Base-by-base conservation (phyloP, 306 rosid species). In the Luffa acutangula region DNA sequence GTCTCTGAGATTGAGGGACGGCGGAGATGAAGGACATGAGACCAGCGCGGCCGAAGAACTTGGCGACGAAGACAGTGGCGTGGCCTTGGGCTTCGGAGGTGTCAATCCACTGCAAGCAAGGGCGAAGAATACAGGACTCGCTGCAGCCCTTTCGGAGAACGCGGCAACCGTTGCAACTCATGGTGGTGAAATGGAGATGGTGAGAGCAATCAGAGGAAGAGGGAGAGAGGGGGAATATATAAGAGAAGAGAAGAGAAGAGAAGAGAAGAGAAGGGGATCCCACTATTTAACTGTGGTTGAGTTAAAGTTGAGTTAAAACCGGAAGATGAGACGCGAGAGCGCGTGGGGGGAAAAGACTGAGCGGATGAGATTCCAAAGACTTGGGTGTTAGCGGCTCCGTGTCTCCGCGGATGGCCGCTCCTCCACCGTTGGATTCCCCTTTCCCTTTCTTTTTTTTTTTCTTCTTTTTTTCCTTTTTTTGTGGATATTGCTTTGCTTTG, bases 141-240 rank as follows among this genome's bases (percentile, higher is more conserved):
- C 97, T 95, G 92, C 98, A 95, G 63, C 98, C 98, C 88, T 95
- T 95, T 69, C 98, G 88, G 59, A 95, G 98, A 79, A 95, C 98
- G 5, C 97, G 87, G 87, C 98, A 95, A 0, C 98, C 98, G 91
- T 95, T 92, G 92, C 98, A 95, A 75, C 98, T 95, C 98, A 95
- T 94, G 25, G 8, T 46, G 5, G 53, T 1, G 33, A n/a, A 67
- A 39, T 41, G 49, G 14, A 4, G 14, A 43, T 4, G 31, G 58
- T 84, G 84, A 79, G 84, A 87, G 76, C 62, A 86, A 62, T 9
- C 15, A 37, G 20, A 67, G 4, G 3, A 76, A 6, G 41, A 72
- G n/a, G 48, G 85, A 15, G 78, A 39, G 70, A 21, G 8, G 58
- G 34, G 87, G 82, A 59, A 80, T 88, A 84, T 85, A 36, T 34